These are phyloP conservation scores for Saccharomyces jurei DNA, from an alignment of 805 yeast genomes.

Conservation along the genomic window DNA sequence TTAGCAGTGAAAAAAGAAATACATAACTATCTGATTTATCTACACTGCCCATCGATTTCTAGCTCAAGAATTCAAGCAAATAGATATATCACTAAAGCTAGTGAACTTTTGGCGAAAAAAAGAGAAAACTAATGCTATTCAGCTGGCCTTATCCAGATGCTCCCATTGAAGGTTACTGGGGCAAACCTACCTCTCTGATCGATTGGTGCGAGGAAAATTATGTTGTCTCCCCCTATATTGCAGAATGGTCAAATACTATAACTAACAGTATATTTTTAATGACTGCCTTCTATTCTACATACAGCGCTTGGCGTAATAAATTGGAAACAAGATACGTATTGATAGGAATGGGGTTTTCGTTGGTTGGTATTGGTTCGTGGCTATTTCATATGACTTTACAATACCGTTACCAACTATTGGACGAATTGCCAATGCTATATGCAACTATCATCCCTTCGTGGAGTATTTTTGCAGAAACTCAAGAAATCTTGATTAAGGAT, in stretches of 20 bases:
- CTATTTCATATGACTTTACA: conserved; percentile 91
- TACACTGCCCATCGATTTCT: not conserved
- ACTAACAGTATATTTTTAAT: conserved; percentile 58
- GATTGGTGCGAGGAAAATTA: conserved; percentile 99
- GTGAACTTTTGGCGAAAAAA: not conserved
- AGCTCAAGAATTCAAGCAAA: not conserved
- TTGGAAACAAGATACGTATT: conserved; percentile 65
- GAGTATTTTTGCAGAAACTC: conserved; percentile 63
- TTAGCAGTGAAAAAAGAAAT: not conserved
- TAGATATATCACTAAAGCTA: not conserved
- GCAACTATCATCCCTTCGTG: conserved; percentile 94
- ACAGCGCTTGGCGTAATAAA: conserved; percentile 48
- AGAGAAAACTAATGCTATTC: conserved; percentile 8
- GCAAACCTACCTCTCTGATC: conserved; percentile 81
- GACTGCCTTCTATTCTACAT: conserved; percentile 56
- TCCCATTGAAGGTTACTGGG: conserved; percentile 64
- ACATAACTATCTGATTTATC: not conserved
- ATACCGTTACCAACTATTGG: conserved; percentile 84
- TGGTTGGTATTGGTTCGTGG: conserved; percentile 93
- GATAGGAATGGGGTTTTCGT: conserved; percentile 69
- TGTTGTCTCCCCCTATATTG: conserved; percentile 74
- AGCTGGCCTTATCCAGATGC: conserved; percentile 46
- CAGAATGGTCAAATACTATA: conserved; percentile 81
- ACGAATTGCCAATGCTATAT: conserved; percentile 96
- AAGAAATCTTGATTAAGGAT: conserved; percentile 9